phyloP scores from a whole-genome alignment of 208 protist genomes.

The Crithidia brevicula region DNA sequence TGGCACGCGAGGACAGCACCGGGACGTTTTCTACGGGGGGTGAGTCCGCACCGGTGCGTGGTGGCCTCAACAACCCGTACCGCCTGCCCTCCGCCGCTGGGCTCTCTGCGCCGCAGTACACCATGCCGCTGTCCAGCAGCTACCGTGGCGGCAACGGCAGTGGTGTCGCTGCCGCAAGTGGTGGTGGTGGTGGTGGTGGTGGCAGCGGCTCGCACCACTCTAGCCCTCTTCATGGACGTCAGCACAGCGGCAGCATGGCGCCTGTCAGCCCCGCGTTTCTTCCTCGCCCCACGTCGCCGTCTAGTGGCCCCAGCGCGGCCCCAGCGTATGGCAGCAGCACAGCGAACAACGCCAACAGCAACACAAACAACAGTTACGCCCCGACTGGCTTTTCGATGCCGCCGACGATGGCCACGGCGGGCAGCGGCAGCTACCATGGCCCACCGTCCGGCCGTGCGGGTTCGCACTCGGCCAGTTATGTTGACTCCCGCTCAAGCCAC shows the following conservation, averaged over 20 bases:
- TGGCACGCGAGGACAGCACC: slow-evolving; percentile 20
- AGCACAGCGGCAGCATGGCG: slow-evolving; percentile 3
- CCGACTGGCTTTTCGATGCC: slow-evolving; percentile 44
- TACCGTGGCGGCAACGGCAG: slow-evolving; percentile 15
- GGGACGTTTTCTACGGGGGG: slow-evolving; percentile 13
- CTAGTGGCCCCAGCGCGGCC: background rate
- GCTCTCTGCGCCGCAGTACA: slow-evolving; percentile 23
- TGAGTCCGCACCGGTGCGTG: slow-evolving; percentile 20
- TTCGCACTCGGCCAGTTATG: slow-evolving; percentile 24
- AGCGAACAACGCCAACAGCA: slow-evolving; percentile 11
- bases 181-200: background rate
- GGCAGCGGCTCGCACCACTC: slow-evolving; percentile 23
- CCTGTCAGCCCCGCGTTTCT: background rate
- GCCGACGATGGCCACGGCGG: slow-evolving; percentile 10
- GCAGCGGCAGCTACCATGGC: slow-evolving; percentile 10
- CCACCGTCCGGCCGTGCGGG: background rate
- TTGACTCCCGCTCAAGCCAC: slow-evolving; percentile 11
- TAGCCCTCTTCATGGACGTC: slow-evolving; percentile 2
- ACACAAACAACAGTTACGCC: slow-evolving; percentile 34
- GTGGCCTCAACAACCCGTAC: slow-evolving; percentile 35
- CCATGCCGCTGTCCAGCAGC: slow-evolving; percentile 16
- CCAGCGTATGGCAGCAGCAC: background rate
- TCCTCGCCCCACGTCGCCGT: slow-evolving; percentile 1
- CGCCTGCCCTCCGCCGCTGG: slow-evolving; percentile 15
- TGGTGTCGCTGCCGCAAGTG: no score